phyloP scores from a whole-genome alignment of 192 early-diverging fungal species.

The Dimargaris verticillata region DNA sequence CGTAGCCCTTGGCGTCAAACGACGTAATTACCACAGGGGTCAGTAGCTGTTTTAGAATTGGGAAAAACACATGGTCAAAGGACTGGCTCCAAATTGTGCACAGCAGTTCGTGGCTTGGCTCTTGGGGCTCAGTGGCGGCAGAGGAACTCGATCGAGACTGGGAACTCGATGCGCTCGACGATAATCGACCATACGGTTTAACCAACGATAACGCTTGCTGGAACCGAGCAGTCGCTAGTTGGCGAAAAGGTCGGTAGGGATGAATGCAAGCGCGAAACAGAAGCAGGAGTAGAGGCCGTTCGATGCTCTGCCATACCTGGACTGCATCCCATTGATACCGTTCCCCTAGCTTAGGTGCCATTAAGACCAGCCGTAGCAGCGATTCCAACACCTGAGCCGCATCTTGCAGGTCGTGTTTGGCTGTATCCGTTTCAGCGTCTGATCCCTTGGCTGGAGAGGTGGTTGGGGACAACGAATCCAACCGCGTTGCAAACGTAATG shows the following conservation, averaged over 20 bases:
- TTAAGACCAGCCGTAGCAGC: conserved; percentile 11
- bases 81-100: conserved; percentile 37
- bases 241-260: conserved; percentile 61
- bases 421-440: conserved; percentile 18
- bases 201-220: conserved; percentile 56
- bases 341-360: conserved; percentile 24
- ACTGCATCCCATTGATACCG: conserved; percentile 20
- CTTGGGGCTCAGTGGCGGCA: neutral
- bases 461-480: too few species aligned
- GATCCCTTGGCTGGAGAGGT: conserved; percentile 17
- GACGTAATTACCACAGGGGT: conserved; percentile 52
- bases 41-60: conserved; percentile 68
- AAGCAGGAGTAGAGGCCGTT: conserved; percentile 1
- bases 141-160: neutral
- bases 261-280: conserved; percentile 48
- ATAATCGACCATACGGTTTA: conserved; percentile 22
- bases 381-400: conserved; percentile 23
- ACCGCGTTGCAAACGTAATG: too few species aligned
- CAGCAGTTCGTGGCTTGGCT: conserved; percentile 21
- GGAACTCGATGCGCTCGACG: neutral
- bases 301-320: conserved; percentile 16
- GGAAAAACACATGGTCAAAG: conserved; percentile 80
- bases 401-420: conserved; percentile 19
- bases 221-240: conserved; percentile 62
- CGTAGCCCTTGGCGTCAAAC: conserved; percentile 44